Evolutionary conservation across 148 eudicot species (phyloP), one percentile per base, ranked within the genome.

Genomic region (Beta vulgaris): DNA sequence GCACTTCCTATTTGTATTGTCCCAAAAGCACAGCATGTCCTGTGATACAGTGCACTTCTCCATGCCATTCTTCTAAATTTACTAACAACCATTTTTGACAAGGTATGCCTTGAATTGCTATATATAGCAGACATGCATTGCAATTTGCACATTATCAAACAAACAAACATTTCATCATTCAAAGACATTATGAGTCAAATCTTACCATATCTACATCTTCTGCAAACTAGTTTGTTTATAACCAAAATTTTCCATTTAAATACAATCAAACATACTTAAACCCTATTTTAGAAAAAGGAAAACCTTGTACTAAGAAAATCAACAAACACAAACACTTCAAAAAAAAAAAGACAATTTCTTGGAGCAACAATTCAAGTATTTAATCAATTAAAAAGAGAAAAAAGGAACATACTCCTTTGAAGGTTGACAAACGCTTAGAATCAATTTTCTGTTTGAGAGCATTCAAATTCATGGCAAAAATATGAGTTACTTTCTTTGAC

Each of bases 401-500:
- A 29, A 1, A 48, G 4, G 28, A 74, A 53, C 83, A 74, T 61
- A 91, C 97, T 60, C 90, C 91, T 85, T 84, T 89, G 69, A 90
- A 87, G 26, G 79, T 76, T 13, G 75, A 59, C 69, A 94, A 76
- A 54, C 68, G 84, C 29, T 82, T n/a, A 11, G 75, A 78, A 69
- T 84, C 89, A 70, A 92, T 57, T 72, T 85, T 79, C 36, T 79
- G 77, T 34, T 80, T 77, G 69, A 91, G 83, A 7, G 87, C 84
- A 75, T 80, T 79, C 49, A 80, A 86, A 80, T 84, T 81, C 80
- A 75, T 79, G 49, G 90, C 93, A 72, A 94, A 86, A 40, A 94
- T 77, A 79, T 94, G 98, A 55, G 93, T 91, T 59, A 87, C 87
- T 63, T 80, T 88, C 67, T 81, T 86, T 5, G 96, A 82, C 15